phyloP scores from a whole-genome alignment of 164 flowering plant species.

The Kalanchoe fedtschenkoi region DNA sequence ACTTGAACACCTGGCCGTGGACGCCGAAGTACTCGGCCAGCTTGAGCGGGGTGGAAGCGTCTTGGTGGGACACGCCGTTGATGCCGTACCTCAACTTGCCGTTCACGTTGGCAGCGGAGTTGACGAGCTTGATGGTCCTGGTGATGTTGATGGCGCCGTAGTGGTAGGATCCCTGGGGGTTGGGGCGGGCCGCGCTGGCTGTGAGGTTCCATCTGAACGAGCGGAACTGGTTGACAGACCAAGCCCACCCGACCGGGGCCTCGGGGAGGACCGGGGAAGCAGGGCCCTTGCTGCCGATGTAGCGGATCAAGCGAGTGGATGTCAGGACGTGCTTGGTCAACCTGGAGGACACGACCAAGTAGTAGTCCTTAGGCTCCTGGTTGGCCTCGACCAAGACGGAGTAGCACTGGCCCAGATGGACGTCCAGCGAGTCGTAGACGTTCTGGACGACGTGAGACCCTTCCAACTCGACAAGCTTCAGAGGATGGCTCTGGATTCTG shows the following conservation, averaged over 20 bases:
- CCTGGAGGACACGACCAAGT: slow-evolving; percentile 43
- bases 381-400: slow-evolving; percentile 36
- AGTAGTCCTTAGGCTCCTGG: slow-evolving; percentile 39
- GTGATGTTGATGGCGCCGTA: slow-evolving; percentile 52
- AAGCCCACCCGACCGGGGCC: slow-evolving; percentile 37
- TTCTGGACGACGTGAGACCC: slow-evolving; percentile 54
- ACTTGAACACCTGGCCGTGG: slow-evolving; percentile 33
- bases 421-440: slow-evolving; percentile 38
- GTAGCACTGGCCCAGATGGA: slow-evolving; percentile 53
- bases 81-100: slow-evolving; percentile 46
- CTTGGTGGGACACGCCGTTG: slow-evolving; percentile 43
- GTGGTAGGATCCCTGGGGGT: slow-evolving; percentile 67
- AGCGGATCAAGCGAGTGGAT: slow-evolving; percentile 29
- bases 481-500: slow-evolving; percentile 41
- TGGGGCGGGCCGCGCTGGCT: slow-evolving; percentile 60
- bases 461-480: slow-evolving; percentile 54
- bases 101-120: slow-evolving; percentile 17
- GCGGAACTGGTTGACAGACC: slow-evolving; percentile 62
- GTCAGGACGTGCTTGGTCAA: slow-evolving; percentile 24
- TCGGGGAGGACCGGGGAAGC: slow-evolving; percentile 31
- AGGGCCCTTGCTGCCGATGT: slow-evolving; percentile 21
- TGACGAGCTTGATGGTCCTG: slow-evolving; percentile 43
- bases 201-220: slow-evolving; percentile 56
- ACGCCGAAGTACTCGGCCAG: slow-evolving; percentile 42
- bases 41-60: slow-evolving; percentile 39